phyloP scores from a whole-genome alignment of 106 monocot genomes.

The Dendrobium officinale region DNA sequence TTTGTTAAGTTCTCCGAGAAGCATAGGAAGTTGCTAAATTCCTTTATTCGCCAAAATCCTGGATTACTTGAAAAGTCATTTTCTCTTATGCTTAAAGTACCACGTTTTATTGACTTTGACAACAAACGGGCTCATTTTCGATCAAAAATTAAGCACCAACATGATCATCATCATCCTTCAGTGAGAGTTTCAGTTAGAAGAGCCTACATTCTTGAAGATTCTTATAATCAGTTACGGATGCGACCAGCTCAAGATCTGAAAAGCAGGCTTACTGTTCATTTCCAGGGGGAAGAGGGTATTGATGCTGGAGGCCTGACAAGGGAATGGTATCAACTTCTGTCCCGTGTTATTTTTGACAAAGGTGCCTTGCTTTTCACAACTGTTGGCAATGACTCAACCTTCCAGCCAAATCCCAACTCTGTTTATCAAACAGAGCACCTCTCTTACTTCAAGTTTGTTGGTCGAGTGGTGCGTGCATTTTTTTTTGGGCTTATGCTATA shows the following conservation, averaged over 20 bases:
- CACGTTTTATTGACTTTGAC: constrained; percentile 93
- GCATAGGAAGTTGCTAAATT: constrained; percentile 80
- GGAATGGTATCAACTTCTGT: constrained; percentile 93
- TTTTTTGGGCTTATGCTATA: background rate
- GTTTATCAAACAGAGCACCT: constrained; percentile 97
- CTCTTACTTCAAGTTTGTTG: constrained; percentile 98
- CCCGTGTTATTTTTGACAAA: constrained; percentile 96
- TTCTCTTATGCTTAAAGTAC: constrained; percentile 90
- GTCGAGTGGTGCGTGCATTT: constrained; percentile 73
- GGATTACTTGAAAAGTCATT: constrained; percentile 95
- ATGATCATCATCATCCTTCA: constrained; percentile 93
- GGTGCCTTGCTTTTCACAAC: constrained; percentile 95
- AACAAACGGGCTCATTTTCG: constrained; percentile 91
- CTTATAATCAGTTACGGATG: constrained; percentile 93
- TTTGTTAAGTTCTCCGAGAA: constrained; percentile 91
- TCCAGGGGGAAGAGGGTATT: constrained; percentile 99
- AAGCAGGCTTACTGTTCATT: constrained; percentile 88
- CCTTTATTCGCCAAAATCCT: constrained; percentile 91
- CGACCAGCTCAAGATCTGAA: constrained; percentile 86
- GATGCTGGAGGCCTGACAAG: constrained; percentile 98
- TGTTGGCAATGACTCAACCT: constrained; percentile 91
- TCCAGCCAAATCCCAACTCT: constrained; percentile 98
- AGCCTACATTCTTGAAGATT: constrained; percentile 94
- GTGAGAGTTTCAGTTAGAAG: constrained; percentile 91
- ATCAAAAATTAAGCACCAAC: constrained; percentile 93